Evolutionary conservation across 2,329 filamentous ascomycete genomes (phyloP).

Genomic region (Colletotrichum eremochloae): DNA sequence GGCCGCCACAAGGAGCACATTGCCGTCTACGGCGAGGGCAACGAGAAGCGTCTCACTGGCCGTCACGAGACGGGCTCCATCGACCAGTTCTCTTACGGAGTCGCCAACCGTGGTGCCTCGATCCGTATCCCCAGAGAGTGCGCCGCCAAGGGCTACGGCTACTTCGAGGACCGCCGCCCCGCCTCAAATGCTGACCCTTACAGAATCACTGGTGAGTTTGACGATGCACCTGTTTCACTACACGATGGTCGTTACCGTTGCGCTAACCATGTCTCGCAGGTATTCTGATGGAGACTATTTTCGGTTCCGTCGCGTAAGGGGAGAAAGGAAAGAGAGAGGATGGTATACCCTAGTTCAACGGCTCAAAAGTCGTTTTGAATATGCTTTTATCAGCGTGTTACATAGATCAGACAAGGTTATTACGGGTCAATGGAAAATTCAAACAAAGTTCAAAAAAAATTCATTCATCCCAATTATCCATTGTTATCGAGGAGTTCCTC

Average conservation of each 20-base stretch:
- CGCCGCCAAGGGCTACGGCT: constrained; percentile 90
- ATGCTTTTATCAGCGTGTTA: constrained; percentile 43
- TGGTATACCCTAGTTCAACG: constrained; percentile 41
- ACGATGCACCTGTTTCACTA: background rate
- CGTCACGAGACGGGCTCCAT: constrained; percentile 94
- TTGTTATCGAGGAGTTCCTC: no score
- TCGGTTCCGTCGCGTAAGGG: constrained; percentile 41
- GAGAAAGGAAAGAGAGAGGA: constrained; percentile 20
- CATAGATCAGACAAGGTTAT: constrained; percentile 41
- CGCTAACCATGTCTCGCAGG: constrained; percentile 14
- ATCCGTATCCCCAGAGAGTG: constrained; percentile 91
- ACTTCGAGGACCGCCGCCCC: constrained; percentile 89
- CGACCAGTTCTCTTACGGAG: constrained; percentile 92
- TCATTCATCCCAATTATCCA: background rate
- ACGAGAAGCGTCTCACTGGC: constrained; percentile 93
- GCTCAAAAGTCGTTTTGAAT: constrained; percentile 34
- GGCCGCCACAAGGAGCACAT: constrained; percentile 86
- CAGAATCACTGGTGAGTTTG: constrained; percentile 42
- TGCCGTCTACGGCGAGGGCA: constrained; percentile 94
- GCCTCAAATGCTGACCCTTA: constrained; percentile 71
- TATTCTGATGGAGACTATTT: constrained; percentile 44
- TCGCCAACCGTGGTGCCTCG: constrained; percentile 94
- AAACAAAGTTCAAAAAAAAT: constrained; percentile 28
- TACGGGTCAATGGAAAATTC: constrained; percentile 39
- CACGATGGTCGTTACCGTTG: background rate